These are phyloP conservation scores for Chrysopogon serrulatus DNA, from an alignment of 176 grass and related monocot species.

Conservation along the genomic window DNA sequence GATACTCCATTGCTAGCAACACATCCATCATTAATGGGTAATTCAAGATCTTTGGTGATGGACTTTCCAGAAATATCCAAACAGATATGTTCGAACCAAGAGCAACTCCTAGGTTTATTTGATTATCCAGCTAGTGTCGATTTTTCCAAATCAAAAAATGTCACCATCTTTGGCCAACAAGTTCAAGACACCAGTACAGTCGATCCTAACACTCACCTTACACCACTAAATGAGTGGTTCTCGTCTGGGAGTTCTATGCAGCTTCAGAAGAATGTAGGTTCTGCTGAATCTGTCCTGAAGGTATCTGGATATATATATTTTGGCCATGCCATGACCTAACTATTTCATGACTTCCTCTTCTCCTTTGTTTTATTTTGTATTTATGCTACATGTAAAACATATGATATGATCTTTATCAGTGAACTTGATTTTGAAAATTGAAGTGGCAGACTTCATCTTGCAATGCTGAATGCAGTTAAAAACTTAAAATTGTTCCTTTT, in stretches of 20 bases:
- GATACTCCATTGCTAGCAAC: constrained; percentile 16
- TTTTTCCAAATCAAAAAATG: constrained; percentile 13
- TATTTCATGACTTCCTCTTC: background rate
- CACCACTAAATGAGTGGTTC: constrained; percentile 18
- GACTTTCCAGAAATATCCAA: constrained; percentile 27
- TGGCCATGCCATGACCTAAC: background rate
- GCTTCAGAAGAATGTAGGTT: background rate
- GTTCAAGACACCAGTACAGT: constrained; percentile 14
- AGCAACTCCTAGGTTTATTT: constrained; percentile 25
- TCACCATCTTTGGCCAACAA: constrained; percentile 17
- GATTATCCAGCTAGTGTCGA: constrained; percentile 22
- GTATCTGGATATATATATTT: constrained; percentile 27
- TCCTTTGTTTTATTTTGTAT: background rate
- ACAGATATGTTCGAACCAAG: constrained; percentile 29
- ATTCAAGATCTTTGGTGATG: constrained; percentile 9
- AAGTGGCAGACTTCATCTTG: background rate
- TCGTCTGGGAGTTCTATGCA: constrained; percentile 20
- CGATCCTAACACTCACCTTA: constrained; percentile 6
- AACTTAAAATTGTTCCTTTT: background rate
- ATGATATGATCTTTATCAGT: background rate
- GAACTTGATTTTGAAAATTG: background rate
- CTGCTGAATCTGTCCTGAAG: constrained; percentile 34
- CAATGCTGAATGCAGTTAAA: background rate
- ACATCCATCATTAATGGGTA: constrained; percentile 15
- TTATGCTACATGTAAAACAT: constrained; percentile 6